A percentile compares a stretch with the other conserved stretches of the same genome.
phyloP scores from a whole-genome alignment of 2,329 filamentous ascomycete species.

The Periconia macrospinosa region DNA sequence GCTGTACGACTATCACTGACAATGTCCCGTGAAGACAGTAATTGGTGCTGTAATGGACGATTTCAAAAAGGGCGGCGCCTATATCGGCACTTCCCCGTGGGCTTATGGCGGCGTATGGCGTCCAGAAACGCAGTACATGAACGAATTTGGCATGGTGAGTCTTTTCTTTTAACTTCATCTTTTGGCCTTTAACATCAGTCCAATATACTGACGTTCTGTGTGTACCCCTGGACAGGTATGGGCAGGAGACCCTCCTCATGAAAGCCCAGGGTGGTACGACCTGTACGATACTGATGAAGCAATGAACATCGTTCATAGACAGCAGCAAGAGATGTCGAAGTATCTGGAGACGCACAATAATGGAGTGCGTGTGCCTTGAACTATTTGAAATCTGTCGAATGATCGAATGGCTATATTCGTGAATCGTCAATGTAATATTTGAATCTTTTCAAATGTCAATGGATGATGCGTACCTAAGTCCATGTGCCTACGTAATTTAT shows the following conservation, averaged over 20 bases:
- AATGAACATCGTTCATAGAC: constrained; percentile 40
- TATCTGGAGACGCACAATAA: constrained; percentile 26
- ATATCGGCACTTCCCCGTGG: constrained; percentile 43
- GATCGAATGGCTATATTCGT: too few species aligned
- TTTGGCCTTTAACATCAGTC: too few species aligned
- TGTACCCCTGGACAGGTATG: too few species aligned
- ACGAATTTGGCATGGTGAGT: constrained; percentile 40
- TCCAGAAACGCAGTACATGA: constrained; percentile 41
- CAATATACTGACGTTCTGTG: too few species aligned
- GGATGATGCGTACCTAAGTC: too few species aligned
- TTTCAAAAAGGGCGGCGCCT: constrained; percentile 39
- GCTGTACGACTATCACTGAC: not conserved
- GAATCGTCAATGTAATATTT: too few species aligned
- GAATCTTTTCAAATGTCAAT: too few species aligned
- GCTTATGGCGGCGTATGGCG: constrained; percentile 45
- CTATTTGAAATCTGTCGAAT: too few species aligned
- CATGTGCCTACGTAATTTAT: too few species aligned
- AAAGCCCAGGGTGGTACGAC: constrained; percentile 45
- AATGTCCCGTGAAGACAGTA: constrained; percentile 25
- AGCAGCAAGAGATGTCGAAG: constrained; percentile 32
- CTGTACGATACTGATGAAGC: constrained; percentile 43
- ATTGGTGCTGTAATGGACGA: constrained; percentile 40
- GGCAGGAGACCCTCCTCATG: constrained; percentile 46
- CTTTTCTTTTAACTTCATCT: too few species aligned
- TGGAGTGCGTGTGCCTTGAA: too few species aligned